phyloP scores from a whole-genome alignment of 495 filamentous ascomycete species.

The Gamarada debralockiae region DNA sequence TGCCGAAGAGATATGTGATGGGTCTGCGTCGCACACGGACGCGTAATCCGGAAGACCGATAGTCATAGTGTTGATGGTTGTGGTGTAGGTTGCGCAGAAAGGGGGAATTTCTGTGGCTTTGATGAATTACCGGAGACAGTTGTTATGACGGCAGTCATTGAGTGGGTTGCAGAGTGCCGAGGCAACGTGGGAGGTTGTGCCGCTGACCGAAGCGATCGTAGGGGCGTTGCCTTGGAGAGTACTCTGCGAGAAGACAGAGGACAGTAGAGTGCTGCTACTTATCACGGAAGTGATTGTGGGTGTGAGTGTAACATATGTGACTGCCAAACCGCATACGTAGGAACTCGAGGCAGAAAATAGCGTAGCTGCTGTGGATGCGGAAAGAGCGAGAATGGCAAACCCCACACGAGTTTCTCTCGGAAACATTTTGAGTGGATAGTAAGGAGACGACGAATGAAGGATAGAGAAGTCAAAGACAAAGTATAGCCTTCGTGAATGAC shows the following conservation, averaged over 20 bases:
- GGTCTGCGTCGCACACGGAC: slow-evolving; percentile 14
- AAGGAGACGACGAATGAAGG: background rate
- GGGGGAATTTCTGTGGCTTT: background rate
- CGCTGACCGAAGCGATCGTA: background rate
- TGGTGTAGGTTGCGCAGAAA: slow-evolving; percentile 10
- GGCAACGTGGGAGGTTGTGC: background rate
- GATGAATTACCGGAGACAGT: slow-evolving; percentile 5
- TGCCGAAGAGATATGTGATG: slow-evolving; percentile 2
- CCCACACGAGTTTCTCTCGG: background rate
- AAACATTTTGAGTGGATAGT: background rate
- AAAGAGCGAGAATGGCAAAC: background rate
- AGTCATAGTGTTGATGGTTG: slow-evolving; percentile 2
- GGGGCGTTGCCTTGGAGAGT: background rate
- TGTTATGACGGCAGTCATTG: background rate
- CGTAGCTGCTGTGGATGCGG: background rate
- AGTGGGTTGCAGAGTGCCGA: background rate
- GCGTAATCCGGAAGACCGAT: slow-evolving; percentile 21
- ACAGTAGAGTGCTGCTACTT: no score
- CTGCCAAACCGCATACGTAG: background rate
- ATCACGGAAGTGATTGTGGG: background rate
- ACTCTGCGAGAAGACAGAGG: background rate
- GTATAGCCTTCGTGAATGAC: background rate
- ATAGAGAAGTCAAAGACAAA: background rate
- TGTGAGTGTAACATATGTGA: background rate
- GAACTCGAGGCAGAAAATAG: background rate